Conservation (phyloP, 75 land plant genomes). For the Sequoiadendron giganteum region DNA sequence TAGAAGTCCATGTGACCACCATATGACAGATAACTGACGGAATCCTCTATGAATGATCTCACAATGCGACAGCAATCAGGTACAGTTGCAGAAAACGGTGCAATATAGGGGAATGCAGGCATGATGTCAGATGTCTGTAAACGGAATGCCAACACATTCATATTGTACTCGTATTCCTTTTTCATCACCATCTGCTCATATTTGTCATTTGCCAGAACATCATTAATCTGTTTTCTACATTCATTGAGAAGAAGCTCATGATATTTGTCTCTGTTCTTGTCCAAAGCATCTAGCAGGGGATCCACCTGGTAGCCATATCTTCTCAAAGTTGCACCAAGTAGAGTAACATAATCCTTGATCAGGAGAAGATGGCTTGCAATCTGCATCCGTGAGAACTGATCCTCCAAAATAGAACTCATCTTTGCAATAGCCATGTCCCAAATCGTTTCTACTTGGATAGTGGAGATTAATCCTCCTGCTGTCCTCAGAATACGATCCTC, state of each 20-base stretch:
- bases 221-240: constrained; percentile 61
- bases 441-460: constrained; percentile 61
- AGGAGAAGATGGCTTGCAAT: constrained; percentile 82
- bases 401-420: constrained; percentile 75
- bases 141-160: constrained; percentile 70
- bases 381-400: constrained; percentile 81
- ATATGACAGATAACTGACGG: constrained; percentile 84
- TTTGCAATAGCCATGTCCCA: constrained; percentile 92
- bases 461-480: constrained; percentile 66
- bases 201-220: constrained; percentile 71
- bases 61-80: constrained; percentile 89
- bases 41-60: constrained; percentile 82
- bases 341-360: constrained; percentile 92
- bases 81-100: constrained; percentile 91
- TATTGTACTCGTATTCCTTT: constrained; percentile 84
- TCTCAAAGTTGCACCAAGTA: constrained; percentile 76
- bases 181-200: constrained; percentile 90
- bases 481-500: constrained; percentile 90
- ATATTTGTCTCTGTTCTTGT: constrained; percentile 84
- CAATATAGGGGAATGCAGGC: constrained; percentile 93
- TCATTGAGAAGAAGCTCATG: constrained; percentile 88
- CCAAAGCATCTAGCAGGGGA: constrained; percentile 67
- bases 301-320: constrained; percentile 78
- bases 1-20: constrained; percentile 69
- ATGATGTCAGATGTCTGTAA: constrained; percentile 79